A percentile compares a stretch with the other conserved stretches of the same genome.
Evolutionary conservation across 2,329 filamentous ascomycete species (phyloP).

Genomic region (Dothistroma pini): DNA sequence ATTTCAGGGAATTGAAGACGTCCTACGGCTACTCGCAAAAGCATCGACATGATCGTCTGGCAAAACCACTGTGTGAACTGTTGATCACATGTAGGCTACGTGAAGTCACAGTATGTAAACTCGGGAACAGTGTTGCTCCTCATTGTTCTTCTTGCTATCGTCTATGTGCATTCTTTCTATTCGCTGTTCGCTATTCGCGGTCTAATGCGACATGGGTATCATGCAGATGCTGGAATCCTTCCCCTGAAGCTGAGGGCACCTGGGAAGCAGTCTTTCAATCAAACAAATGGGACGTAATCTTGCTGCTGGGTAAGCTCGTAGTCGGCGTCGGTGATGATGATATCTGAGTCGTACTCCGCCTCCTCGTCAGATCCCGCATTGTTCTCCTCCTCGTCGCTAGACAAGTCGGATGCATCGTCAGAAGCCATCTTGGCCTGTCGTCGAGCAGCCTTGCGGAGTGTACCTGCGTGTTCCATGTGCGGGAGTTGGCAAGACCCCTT

Average conservation of each 20-base stretch:
- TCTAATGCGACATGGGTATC: not conserved
- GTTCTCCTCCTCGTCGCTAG: slow-evolving; percentile 68
- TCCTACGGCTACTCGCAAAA: not conserved
- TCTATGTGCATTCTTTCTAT: not conserved
- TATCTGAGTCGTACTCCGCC: slow-evolving; percentile 61
- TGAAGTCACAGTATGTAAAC: too few relatives aligned
- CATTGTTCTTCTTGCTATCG: not conserved
- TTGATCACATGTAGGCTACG: not conserved
- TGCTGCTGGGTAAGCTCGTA: slow-evolving; percentile 52
- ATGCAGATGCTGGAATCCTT: not conserved
- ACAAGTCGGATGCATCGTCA: slow-evolving; percentile 55
- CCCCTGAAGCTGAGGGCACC: not conserved
- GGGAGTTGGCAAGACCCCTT: slow-evolving; percentile 68
- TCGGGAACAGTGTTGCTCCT: not conserved
- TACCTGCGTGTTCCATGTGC: slow-evolving; percentile 84
- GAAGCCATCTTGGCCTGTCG: slow-evolving; percentile 37
- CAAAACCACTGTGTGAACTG: not conserved
- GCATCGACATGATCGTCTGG: not conserved
- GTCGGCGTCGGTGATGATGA: slow-evolving; percentile 34
- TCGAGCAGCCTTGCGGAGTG: slow-evolving; percentile 60
- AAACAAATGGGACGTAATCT: slow-evolving; percentile 49
- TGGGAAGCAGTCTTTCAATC: not conserved
- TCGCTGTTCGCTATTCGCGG: not conserved
- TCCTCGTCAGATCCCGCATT: slow-evolving; percentile 36
- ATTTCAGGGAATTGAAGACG: not conserved